Conservation (phyloP, 306 rosid species). For the Ceratonia siliqua region DNA sequence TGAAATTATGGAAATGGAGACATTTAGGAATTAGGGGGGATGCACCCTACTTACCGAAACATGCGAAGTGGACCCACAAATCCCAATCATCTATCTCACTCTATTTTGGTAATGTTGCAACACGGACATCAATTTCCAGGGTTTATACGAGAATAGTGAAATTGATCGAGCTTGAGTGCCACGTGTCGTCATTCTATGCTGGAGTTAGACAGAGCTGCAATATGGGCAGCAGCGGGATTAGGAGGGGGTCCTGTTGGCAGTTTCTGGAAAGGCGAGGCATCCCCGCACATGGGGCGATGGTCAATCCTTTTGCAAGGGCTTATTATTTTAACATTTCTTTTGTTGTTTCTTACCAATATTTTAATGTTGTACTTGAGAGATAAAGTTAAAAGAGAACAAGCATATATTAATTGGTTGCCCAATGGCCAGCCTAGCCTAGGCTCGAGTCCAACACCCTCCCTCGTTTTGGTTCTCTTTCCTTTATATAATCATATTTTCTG, state of each 20-base stretch:
- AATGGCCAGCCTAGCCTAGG: slow-evolving; percentile 17
- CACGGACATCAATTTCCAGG: too few relatives aligned
- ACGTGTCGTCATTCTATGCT: neutral
- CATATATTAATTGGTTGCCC: slow-evolving; percentile 4
- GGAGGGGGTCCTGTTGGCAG: slow-evolving; percentile 44
- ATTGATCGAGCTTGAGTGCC: too few relatives aligned
- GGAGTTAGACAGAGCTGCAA: slow-evolving; percentile 6
- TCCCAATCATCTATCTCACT: slow-evolving; percentile 24
- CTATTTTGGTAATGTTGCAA: neutral
- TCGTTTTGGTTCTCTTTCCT: too few relatives aligned
- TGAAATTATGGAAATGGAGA: slow-evolving; percentile 31
- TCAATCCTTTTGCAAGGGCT: slow-evolving; percentile 34
- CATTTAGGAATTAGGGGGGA: slow-evolving; percentile 45
- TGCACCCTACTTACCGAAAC: slow-evolving; percentile 49
- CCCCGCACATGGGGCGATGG: slow-evolving; percentile 67
- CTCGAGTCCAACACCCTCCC: too few relatives aligned
- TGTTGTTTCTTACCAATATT: neutral
- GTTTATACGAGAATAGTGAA: slow-evolving; percentile 13
- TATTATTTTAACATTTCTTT: neutral
- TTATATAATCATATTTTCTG: too few relatives aligned
- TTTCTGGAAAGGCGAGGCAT: slow-evolving; percentile 42
- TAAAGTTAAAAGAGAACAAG: too few relatives aligned
- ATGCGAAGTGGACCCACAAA: slow-evolving; percentile 50
- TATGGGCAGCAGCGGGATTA: slow-evolving; percentile 36
- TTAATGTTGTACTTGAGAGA: neutral